These are phyloP conservation scores for Colletotrichum sp. DNA, from an alignment of 2,329 filamentous ascomycete genomes.

Conservation along the genomic window DNA sequence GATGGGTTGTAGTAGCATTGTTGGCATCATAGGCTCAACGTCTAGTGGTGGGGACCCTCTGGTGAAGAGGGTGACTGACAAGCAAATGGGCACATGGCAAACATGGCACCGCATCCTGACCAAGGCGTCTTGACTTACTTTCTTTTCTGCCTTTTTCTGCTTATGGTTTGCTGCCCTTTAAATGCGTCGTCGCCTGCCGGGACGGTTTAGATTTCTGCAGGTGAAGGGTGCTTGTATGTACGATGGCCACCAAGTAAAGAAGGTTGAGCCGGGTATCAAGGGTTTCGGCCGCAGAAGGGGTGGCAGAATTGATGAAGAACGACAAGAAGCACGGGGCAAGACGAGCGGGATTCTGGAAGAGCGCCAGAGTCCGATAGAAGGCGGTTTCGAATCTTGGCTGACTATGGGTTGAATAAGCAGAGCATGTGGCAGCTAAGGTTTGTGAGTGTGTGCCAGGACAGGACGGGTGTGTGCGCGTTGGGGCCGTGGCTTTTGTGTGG, in stretches of 20 bases:
- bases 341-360: slow-evolving; percentile 7
- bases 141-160: not conserved
- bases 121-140: not conserved
- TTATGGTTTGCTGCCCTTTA: not conserved
- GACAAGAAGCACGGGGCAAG: not conserved
- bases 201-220: not conserved
- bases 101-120: not conserved
- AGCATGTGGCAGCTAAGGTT: slow-evolving; percentile 16
- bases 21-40: not conserved
- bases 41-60: not conserved
- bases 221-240: not conserved
- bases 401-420: slow-evolving; percentile 16
- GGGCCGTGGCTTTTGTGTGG: not conserved
- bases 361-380: slow-evolving; percentile 4
- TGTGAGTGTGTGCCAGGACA: not conserved
- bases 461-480: not conserved
- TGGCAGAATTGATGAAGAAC: not conserved
- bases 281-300: not conserved
- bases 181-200: not conserved
- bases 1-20: not conserved
- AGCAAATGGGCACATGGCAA: not conserved
- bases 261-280: not conserved
- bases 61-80: not conserved
- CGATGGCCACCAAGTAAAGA: not conserved
- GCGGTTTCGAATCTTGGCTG: slow-evolving; percentile 20